Percentiles rank a stretch among this genome's conserved stretches.
Evolutionary conservation across 2,329 filamentous ascomycete genomes (phyloP).

Genomic region (Arthrobotrys sinensis): DNA sequence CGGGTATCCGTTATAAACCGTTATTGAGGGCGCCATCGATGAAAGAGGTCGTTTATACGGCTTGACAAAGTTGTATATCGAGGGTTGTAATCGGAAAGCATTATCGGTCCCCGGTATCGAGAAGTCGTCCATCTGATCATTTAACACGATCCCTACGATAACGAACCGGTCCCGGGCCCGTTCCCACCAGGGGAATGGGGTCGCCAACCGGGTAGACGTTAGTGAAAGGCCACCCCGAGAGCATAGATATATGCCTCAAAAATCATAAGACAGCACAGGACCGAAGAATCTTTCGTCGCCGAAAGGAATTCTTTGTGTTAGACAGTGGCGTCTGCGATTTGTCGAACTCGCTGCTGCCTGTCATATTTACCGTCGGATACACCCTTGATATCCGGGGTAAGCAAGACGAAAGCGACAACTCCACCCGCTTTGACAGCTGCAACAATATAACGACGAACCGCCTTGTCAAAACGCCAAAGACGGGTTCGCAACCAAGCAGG

Average conservation of each 20-base stretch:
- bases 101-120: slow-evolving; percentile 63
- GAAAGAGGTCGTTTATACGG: slow-evolving; percentile 64
- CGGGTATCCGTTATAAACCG: slow-evolving; percentile 62
- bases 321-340: slow-evolving; percentile 19
- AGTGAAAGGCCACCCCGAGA: slow-evolving; percentile 12
- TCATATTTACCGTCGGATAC: slow-evolving; percentile 55
- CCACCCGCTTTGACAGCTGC: slow-evolving; percentile 56
- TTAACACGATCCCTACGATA: slow-evolving; percentile 62
- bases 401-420: slow-evolving; percentile 58
- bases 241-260: slow-evolving; percentile 30
- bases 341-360: slow-evolving; percentile 48
- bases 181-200: slow-evolving; percentile 11
- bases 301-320: slow-evolving; percentile 13
- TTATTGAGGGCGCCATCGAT: slow-evolving; percentile 63
- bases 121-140: slow-evolving; percentile 65
- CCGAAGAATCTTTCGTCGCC: slow-evolving; percentile 12
- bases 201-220: slow-evolving; percentile 36
- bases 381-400: slow-evolving; percentile 44
- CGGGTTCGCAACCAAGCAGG: not conserved
- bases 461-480: slow-evolving; percentile 28
- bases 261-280: too few relatives aligned
- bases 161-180: slow-evolving; percentile 20
- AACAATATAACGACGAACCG: slow-evolving; percentile 25
- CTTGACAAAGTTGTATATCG: slow-evolving; percentile 64
- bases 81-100: slow-evolving; percentile 62